Evolutionary conservation across 306 rosid genomes (phyloP).

Genomic region (Prosopis cineraria): DNA sequence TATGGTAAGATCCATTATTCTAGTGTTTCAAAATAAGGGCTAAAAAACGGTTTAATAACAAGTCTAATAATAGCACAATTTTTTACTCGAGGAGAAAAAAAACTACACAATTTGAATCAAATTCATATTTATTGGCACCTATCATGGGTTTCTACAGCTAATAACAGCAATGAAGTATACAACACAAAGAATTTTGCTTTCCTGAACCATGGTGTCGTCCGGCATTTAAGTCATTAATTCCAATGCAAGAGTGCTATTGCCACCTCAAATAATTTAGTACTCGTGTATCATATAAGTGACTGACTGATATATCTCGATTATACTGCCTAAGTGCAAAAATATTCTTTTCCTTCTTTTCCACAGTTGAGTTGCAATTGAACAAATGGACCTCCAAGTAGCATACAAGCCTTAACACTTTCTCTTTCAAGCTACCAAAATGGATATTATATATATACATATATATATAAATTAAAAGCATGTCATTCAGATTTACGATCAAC

Average conservation of each 20-base stretch:
- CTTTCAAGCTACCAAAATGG: constrained; percentile 3
- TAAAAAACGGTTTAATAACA: background rate
- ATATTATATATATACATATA: background rate
- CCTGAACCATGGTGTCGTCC: background rate
- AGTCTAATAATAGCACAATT: no score
- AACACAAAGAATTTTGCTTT: background rate
- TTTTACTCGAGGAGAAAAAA: no score
- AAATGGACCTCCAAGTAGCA: constrained; percentile 13
- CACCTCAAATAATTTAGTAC: background rate
- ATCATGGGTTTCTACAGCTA: constrained; percentile 5
- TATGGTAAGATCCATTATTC: constrained; percentile 35
- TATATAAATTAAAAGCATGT: background rate
- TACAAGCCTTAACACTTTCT: background rate
- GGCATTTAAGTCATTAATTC: background rate
- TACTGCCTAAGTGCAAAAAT: background rate
- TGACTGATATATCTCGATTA: background rate
- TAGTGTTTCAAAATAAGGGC: background rate
- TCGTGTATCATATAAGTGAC: background rate
- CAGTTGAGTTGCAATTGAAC: background rate
- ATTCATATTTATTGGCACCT: constrained; percentile 5
- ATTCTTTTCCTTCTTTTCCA: background rate
- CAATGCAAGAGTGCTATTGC: constrained; percentile 8
- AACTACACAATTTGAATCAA: background rate
- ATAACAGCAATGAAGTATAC: background rate
- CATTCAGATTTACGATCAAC: background rate